phyloP scores from a whole-genome alignment of 345 rosid species.

The Erucastrum elatum region DNA sequence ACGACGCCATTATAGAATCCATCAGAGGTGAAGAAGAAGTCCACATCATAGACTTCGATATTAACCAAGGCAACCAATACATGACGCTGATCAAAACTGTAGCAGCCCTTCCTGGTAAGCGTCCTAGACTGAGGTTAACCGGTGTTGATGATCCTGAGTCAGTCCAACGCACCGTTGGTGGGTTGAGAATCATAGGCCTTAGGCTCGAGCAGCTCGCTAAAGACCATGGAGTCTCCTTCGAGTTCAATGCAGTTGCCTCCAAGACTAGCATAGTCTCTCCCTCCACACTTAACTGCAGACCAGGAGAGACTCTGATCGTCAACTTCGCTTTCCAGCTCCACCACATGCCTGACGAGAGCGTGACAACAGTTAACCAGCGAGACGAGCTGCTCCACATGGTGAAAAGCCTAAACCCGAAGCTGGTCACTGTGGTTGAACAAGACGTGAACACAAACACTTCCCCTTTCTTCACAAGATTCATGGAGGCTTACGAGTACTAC shows the following conservation, averaged over 20 bases:
- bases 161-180: conserved; percentile 81
- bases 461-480: conserved; percentile 77
- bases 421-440: conserved; percentile 92
- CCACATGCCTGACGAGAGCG: conserved; percentile 99
- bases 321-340: conserved; percentile 98
- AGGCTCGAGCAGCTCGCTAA: conserved; percentile 81
- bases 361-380: conserved; percentile 79
- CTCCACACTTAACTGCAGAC: conserved; percentile 55
- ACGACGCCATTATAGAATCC: conserved; percentile 81
- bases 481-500: conserved; percentile 86
- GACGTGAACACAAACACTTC: conserved; percentile 91
- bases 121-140: conserved; percentile 69
- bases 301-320: conserved; percentile 75
- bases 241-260: conserved; percentile 71
- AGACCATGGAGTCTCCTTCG: conserved; percentile 60
- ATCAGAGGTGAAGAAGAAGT: conserved; percentile 67
- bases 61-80: conserved; percentile 95
- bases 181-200: conserved; percentile 69
- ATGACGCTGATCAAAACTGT: conserved; percentile 75
- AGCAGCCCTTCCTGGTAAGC: conserved; percentile 50
- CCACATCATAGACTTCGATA: conserved; percentile 87
- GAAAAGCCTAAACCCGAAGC: conserved; percentile 84
- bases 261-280: conserved; percentile 74
- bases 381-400: conserved; percentile 93
- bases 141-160: conserved; percentile 98